Evolutionary conservation across 768 basidiomycete species (phyloP).

Genomic region (Tricholoma terreum): DNA sequence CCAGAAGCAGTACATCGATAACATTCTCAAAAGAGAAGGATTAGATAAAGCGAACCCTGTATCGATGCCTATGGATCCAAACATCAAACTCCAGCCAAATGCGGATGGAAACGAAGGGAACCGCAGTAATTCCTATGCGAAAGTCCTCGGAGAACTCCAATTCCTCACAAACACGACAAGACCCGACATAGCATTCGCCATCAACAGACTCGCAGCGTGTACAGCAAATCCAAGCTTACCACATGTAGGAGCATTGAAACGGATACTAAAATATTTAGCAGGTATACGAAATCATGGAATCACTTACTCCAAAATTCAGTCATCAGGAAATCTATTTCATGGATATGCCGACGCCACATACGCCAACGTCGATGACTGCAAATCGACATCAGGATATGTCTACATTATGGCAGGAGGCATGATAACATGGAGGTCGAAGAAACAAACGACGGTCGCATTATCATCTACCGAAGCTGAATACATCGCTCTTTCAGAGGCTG

Average conservation of each 20-base stretch:
- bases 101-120: background rate
- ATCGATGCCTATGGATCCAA: background rate
- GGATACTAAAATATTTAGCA: background rate
- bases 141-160: background rate
- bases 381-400: constrained; percentile 23
- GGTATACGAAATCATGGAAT: background rate
- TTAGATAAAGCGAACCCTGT: background rate
- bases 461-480: background rate
- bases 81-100: background rate
- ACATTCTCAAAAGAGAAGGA: background rate
- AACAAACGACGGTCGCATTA: background rate
- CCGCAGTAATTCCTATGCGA: background rate
- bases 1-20: background rate
- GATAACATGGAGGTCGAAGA: constrained; percentile 36
- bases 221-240: background rate
- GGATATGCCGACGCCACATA: constrained; percentile 1
- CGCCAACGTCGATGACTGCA: background rate
- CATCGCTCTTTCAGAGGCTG: background rate
- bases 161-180: background rate
- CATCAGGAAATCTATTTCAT: background rate
- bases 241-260: background rate
- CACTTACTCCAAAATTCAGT: background rate
- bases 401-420: constrained; percentile 30
- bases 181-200: background rate
- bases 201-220: constrained; percentile 1